A percentile compares a stretch with the other conserved stretches of the same genome.
Conservation (phyloP, 768 basidiomycete genomes). For the Macrolepiota fuliginosa region DNA sequence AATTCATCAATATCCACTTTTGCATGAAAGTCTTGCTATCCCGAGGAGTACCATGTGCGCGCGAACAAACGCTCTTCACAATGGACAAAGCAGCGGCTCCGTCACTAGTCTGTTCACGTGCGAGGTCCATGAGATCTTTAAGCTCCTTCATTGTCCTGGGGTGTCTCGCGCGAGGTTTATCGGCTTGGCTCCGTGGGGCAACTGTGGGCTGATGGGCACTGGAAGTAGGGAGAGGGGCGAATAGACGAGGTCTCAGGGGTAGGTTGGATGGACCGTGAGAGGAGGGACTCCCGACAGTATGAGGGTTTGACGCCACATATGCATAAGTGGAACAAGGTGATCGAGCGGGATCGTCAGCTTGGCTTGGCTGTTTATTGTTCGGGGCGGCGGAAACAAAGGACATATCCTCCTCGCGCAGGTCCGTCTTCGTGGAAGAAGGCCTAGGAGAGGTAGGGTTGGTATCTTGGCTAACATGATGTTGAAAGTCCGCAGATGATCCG, state of each 20-base stretch:
- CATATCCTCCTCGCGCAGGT: background rate
- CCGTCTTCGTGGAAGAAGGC: background rate
- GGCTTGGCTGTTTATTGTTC: background rate
- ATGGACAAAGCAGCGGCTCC: constrained; percentile 31
- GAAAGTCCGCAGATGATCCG: constrained; percentile 4
- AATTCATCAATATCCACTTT: constrained; percentile 37
- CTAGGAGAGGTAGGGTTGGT: background rate
- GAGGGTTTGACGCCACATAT: background rate
- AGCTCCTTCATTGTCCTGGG: constrained; percentile 39
- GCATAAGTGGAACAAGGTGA: background rate
- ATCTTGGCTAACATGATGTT: background rate
- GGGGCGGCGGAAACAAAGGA: background rate
- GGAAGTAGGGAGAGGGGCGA: background rate
- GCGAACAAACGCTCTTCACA: constrained; percentile 43
- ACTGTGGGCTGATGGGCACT: constrained; percentile 4
- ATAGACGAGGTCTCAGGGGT: background rate
- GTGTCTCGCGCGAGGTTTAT: constrained; percentile 15
- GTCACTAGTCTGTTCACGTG: constrained; percentile 41
- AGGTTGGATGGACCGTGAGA: background rate
- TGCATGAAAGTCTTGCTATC: constrained; percentile 45
- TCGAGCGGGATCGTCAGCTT: background rate
- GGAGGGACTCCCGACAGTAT: background rate
- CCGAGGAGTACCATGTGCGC: constrained; percentile 41
- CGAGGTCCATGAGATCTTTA: constrained; percentile 39
- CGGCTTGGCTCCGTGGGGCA: constrained; percentile 8